These are phyloP conservation scores for Fusarium napiforme DNA, from an alignment of 2,329 filamentous ascomycete species.

Conservation along the genomic window DNA sequence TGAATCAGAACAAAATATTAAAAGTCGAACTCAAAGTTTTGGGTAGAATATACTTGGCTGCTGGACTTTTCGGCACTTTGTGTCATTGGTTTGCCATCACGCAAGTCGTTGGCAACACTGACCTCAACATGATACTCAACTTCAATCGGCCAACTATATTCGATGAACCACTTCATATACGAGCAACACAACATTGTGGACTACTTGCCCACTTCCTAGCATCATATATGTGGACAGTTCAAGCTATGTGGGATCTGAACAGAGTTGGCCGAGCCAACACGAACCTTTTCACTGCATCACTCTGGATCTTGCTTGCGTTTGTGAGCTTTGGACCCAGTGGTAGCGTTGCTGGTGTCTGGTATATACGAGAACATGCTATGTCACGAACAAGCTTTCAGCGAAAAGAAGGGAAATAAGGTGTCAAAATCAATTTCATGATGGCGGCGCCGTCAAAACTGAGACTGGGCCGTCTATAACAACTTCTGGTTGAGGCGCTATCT, in stretches of 20 bases:
- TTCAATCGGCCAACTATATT: no score
- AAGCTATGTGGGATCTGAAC: background rate
- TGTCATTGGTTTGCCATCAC: background rate
- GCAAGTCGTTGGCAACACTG: accelerated
- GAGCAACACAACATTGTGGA: accelerated
- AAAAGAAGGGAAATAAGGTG: background rate
- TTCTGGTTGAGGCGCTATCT: background rate
- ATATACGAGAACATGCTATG: background rate
- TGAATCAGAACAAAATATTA: accelerated
- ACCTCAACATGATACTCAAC: no score
- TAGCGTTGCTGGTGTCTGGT: background rate
- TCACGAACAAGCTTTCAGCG: background rate
- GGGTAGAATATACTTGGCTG: background rate
- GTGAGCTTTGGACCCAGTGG: background rate
- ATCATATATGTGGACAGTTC: background rate
- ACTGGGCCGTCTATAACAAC: background rate
- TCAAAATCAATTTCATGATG: background rate
- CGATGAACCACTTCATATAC: accelerated
- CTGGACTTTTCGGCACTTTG: background rate
- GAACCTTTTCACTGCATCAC: background rate
- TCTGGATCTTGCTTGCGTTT: background rate
- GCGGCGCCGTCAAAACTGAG: background rate
- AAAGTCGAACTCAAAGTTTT: background rate
- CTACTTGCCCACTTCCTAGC: background rate
- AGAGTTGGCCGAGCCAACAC: background rate